phyloP scores from a whole-genome alignment of 352 stramenopile species.

The Pythium monospermum region DNA sequence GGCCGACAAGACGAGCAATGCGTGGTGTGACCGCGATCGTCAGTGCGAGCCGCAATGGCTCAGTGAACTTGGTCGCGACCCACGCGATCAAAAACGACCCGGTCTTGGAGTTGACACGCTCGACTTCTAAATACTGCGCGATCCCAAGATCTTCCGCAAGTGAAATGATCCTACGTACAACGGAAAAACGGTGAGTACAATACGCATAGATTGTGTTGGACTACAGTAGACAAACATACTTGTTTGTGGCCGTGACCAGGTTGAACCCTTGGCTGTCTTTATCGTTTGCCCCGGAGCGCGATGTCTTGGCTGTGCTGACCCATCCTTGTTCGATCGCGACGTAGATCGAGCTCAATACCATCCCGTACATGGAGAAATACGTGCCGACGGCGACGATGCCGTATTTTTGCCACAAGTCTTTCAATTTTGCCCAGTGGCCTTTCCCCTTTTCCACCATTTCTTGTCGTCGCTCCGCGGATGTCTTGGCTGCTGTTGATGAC shows the following conservation, averaged over 20 bases:
- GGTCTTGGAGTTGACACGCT: slow-evolving; percentile 77
- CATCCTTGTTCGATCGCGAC: slow-evolving; percentile 77
- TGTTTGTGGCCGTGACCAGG: slow-evolving; percentile 78
- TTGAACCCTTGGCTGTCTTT: slow-evolving; percentile 40
- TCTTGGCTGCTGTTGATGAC: slow-evolving; percentile 15
- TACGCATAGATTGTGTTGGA: no score
- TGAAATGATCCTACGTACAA: slow-evolving; percentile 58
- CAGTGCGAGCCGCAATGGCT: slow-evolving; percentile 70
- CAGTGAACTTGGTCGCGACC: slow-evolving; percentile 86
- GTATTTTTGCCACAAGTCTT: slow-evolving; percentile 83
- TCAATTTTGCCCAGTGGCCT: slow-evolving; percentile 50
- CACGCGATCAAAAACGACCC: slow-evolving; percentile 78
- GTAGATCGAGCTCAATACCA: slow-evolving; percentile 76
- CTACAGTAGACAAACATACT: slow-evolving; percentile 31
- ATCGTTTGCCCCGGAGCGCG: slow-evolving; percentile 15
- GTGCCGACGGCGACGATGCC: slow-evolving; percentile 78
- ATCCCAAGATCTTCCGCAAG: slow-evolving; percentile 66
- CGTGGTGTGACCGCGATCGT: slow-evolving; percentile 77
- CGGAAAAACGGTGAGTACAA: no score
- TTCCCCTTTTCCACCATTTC: slow-evolving; percentile 33
- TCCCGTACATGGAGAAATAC: slow-evolving; percentile 75
- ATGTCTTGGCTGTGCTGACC: slow-evolving; percentile 48
- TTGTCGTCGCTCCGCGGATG: slow-evolving; percentile 20
- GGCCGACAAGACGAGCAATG: slow-evolving; percentile 66
- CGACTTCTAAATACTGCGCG: slow-evolving; percentile 74